A percentile compares a stretch with the other conserved stretches of the same genome.
phyloP scores from a whole-genome alignment of 2,329 filamentous ascomycete genomes.

The Trichoderma oligosporum region DNA sequence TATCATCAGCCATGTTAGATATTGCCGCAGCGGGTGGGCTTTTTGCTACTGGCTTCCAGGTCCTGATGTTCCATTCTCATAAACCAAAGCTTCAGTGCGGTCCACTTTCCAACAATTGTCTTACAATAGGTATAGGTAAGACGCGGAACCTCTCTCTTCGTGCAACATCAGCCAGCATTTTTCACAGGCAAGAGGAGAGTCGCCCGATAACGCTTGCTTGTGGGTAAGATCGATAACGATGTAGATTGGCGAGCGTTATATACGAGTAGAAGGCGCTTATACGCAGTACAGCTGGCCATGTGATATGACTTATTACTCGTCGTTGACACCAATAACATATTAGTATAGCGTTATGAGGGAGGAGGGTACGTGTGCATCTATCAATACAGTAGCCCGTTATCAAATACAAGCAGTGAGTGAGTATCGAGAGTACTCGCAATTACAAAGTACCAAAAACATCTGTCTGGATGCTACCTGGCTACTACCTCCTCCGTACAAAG shows the following conservation, averaged over 20 bases:
- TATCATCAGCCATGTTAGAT: neutral
- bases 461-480: too few species aligned
- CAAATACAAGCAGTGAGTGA: too few species aligned
- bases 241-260: conserved; percentile 18
- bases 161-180: neutral
- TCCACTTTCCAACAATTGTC: neutral
- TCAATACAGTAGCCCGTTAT: too few species aligned
- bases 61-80: neutral
- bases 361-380: neutral
- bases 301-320: neutral
- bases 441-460: too few species aligned
- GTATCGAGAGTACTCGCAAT: too few species aligned
- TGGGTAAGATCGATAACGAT: conserved; percentile 16
- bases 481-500: neutral
- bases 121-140: neutral
- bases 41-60: too few species aligned
- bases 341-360: neutral
- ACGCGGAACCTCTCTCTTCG: conserved; percentile 9
- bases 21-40: neutral
- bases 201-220: conserved; percentile 3
- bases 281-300: neutral
- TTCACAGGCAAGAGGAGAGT: neutral
- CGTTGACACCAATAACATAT: neutral
- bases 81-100: conserved; percentile 1
- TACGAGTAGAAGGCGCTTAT: neutral